A percentile compares a stretch with the other conserved stretches of the same genome.
Evolutionary conservation across 495 filamentous ascomycete genomes (phyloP).

Genomic region (Lophiotrema nucula): DNA sequence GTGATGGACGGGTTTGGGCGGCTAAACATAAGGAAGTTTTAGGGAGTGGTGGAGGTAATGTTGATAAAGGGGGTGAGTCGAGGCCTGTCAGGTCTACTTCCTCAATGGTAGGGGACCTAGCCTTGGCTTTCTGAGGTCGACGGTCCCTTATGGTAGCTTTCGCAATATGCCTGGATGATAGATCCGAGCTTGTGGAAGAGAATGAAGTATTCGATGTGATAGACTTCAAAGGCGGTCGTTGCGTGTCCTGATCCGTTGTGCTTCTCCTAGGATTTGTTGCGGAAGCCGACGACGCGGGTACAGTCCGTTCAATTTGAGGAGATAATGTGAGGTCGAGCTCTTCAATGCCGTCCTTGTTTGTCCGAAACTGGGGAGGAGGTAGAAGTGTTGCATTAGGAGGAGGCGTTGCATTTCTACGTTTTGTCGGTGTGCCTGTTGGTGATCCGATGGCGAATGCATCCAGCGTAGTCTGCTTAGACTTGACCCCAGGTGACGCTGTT

Average conservation of each 20-base stretch:
- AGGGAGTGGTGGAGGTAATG: constrained; percentile 2
- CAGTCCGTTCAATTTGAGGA: constrained; percentile 6
- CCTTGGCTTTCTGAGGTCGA: neutral
- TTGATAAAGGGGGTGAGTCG: neutral
- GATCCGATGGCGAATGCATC: constrained; percentile 19
- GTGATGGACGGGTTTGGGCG: neutral
- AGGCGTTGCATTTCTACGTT: neutral
- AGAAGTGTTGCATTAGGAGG: neutral
- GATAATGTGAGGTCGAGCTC: constrained; percentile 31
- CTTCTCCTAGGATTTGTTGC: constrained; percentile 7
- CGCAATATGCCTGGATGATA: neutral
- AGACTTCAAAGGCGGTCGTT: constrained; percentile 18
- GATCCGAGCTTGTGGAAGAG: constrained; percentile 5
- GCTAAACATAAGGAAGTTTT: neutral
- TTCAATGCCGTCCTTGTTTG: neutral
- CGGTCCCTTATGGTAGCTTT: neutral
- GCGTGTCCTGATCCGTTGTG: neutral
- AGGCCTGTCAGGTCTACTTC: constrained; percentile 16
- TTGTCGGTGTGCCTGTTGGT: constrained; percentile 11
- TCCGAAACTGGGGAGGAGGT: neutral
- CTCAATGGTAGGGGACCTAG: constrained; percentile 3
- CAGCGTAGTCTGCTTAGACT: constrained; percentile 8
- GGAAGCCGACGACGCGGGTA: constrained; percentile 19
- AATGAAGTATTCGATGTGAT: constrained; percentile 27
- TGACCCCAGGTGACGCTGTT: constrained; percentile 1